Conservation (phyloP, 176 grass and related monocot genomes). For the Aegilops longissima region DNA sequence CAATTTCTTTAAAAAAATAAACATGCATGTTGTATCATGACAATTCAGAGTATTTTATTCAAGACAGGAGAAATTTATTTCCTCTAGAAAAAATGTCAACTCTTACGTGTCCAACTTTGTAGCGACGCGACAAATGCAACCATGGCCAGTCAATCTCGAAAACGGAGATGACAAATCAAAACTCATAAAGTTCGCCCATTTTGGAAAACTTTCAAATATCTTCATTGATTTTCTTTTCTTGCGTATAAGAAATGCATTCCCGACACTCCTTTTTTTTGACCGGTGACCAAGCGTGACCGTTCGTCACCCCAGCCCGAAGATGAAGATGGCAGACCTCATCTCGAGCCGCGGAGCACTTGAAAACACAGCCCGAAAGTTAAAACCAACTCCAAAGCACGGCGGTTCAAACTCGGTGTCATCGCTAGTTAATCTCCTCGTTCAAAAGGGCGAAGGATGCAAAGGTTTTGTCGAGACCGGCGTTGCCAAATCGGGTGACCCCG, state of each 20-base stretch:
- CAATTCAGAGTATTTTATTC: neutral
- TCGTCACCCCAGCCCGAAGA: neutral
- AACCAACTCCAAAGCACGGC: neutral
- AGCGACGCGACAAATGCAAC: neutral
- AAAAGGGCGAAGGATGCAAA: neutral
- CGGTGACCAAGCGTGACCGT: too few species aligned
- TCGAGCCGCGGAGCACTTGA: neutral
- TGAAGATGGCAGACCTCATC: neutral
- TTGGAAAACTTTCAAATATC: neutral
- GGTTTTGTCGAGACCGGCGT: neutral
- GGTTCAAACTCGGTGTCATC: neutral
- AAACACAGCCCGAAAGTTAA: neutral
- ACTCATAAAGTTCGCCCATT: neutral
- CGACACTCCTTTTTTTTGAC: neutral
- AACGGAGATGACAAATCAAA: neutral
- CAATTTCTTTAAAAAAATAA: neutral
- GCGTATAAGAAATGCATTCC: neutral
- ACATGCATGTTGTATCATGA: neutral
- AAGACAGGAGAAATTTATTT: neutral
- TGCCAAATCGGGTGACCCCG: neutral
- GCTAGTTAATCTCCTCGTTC: neutral
- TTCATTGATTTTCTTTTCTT: neutral
- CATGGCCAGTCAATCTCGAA: neutral
- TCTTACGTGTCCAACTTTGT: neutral
- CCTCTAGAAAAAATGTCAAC: neutral